Conservation (phyloP, 2,329 filamentous ascomycete genomes). For the Drechslera avenae region DNA sequence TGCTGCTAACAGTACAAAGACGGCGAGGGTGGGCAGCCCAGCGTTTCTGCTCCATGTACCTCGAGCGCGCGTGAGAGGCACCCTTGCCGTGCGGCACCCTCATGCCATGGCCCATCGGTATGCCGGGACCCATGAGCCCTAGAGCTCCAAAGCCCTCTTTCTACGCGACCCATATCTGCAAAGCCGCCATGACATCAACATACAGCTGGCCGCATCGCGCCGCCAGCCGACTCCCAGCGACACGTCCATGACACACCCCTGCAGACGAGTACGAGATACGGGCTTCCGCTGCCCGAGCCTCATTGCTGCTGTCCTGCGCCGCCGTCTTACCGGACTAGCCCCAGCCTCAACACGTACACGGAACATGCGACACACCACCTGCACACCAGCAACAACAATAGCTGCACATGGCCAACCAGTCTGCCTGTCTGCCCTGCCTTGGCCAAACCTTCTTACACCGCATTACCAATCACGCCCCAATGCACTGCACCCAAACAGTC, state of each 20-base stretch:
- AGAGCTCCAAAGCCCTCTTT: no score
- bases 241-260: not conserved
- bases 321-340: constrained; percentile 1
- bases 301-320: not conserved
- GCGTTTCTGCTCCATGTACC: no score
- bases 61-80: no score
- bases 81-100: no score
- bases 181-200: constrained; percentile 30
- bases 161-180: constrained; percentile 4
- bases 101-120: not conserved
- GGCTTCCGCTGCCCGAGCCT: constrained; percentile 4
- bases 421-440: not conserved
- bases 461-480: constrained; percentile 9
- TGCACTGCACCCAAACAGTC: not conserved
- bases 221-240: constrained; percentile 1
- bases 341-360: constrained; percentile 17
- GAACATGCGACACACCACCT: constrained; percentile 17
- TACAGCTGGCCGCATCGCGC: constrained; percentile 15
- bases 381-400: not conserved
- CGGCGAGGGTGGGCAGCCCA: no score
- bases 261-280: constrained; percentile 8
- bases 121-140: no score
- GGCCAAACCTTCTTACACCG: constrained; percentile 4
- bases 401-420: not conserved
- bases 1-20: no score